phyloP scores from a whole-genome alignment of 1,139 yeast species.

The Diutina mesorugosa region DNA sequence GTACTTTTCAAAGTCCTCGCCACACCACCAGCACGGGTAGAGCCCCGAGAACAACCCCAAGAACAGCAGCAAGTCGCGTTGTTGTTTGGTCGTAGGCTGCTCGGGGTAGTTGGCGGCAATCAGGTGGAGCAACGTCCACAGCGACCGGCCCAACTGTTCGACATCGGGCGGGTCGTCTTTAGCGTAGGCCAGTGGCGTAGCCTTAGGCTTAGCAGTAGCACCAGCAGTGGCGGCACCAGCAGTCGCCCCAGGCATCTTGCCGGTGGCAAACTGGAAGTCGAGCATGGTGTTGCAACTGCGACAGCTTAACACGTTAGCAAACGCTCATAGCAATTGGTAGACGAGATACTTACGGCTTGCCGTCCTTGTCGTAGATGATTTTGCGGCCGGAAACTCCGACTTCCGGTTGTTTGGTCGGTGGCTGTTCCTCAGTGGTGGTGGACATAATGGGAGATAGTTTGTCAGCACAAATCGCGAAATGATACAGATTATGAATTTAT shows the following conservation, averaged over 20 bases:
- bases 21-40: conserved; percentile 95
- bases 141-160: conserved; percentile 62
- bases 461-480: neutral
- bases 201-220: conserved; percentile 6
- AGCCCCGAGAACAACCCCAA: conserved; percentile 60
- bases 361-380: conserved; percentile 73
- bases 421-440: neutral
- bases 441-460: neutral
- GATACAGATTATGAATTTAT: neutral
- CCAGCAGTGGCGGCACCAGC: conserved; percentile 8
- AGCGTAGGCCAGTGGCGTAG: conserved; percentile 2
- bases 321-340: neutral
- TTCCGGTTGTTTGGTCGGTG: conserved; percentile 14
- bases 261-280: conserved; percentile 58
- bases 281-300: conserved; percentile 70
- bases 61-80: conserved; percentile 61
- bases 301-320: conserved; percentile 30
- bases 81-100: conserved; percentile 45
- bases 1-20: conserved; percentile 66
- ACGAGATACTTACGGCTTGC: conserved; percentile 63
- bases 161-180: conserved; percentile 79
- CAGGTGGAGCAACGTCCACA: conserved; percentile 89
- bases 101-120: conserved; percentile 86
- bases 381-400: conserved; percentile 52
- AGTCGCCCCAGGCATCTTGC: conserved; percentile 6